These are phyloP conservation scores for Xerocomellus intermedius DNA, from an alignment of 768 basidiomycete species.

Conservation along the genomic window DNA sequence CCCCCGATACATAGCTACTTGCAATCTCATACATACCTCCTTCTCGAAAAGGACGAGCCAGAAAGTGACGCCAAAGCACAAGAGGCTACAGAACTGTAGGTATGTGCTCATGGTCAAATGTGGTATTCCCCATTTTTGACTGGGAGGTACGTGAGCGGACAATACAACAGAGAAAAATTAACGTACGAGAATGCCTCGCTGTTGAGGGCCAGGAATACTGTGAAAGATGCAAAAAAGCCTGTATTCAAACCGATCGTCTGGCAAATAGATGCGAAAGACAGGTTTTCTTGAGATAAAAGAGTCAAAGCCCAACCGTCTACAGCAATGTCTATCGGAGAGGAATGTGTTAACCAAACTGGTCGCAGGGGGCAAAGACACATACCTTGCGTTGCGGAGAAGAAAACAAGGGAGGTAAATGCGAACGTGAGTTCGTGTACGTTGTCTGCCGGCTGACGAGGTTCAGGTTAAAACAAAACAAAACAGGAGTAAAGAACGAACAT, in stretches of 20 bases:
- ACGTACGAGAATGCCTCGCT: conserved; percentile 86
- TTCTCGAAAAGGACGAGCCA: conserved; percentile 88
- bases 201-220: conserved; percentile 96
- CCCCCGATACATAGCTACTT: not conserved
- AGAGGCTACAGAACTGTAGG: conserved; percentile 79
- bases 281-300: conserved; percentile 84
- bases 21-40: conserved; percentile 56
- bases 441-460: conserved; percentile 64
- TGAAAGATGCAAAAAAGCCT: conserved; percentile 94
- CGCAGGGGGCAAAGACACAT: conserved; percentile 14
- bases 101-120: conserved; percentile 73
- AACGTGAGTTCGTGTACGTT: conserved; percentile 76
- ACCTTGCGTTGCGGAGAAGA: conserved; percentile 98
- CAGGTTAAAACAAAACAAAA: conserved; percentile 5
- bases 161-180: not conserved
- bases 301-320: conserved; percentile 93
- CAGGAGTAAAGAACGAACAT: conserved; percentile 45
- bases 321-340: conserved; percentile 72
- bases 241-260: conserved; percentile 97
- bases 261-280: conserved; percentile 96
- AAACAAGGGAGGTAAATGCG: conserved; percentile 85
- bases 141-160: conserved; percentile 29
- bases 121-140: conserved; percentile 75
- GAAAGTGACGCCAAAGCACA: conserved; percentile 81
- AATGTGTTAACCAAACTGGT: conserved; percentile 13